A percentile compares a stretch with the other conserved stretches of the same genome.
Conservation (phyloP, 2,329 filamentous ascomycete genomes). For the Mollisia scopiformis region DNA sequence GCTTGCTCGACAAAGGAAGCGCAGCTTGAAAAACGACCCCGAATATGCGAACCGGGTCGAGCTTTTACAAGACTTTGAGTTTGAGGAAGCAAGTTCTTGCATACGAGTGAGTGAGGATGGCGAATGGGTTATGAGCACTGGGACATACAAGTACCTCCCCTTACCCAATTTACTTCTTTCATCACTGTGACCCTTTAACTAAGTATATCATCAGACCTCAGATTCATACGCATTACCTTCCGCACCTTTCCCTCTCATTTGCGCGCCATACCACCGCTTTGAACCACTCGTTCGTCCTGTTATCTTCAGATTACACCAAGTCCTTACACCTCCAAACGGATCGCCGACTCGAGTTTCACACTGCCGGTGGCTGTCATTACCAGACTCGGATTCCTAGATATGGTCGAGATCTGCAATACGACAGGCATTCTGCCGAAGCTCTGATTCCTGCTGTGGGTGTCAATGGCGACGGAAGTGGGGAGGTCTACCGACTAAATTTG, state of each 20-base stretch:
- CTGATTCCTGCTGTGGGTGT: constrained; percentile 87
- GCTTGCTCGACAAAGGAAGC: constrained; percentile 87
- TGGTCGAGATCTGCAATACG: constrained; percentile 86
- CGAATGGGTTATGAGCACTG: constrained; percentile 95
- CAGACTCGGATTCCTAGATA: constrained; percentile 89
- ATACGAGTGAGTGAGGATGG: constrained; percentile 92
- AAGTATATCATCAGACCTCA: no score
- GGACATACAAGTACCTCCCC: constrained; percentile 72
- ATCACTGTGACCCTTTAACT: no score
- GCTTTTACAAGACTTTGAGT: constrained; percentile 95
- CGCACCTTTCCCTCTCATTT: constrained; percentile 91
- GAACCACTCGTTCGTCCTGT: constrained; percentile 87
- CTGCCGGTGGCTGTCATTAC: constrained; percentile 84
- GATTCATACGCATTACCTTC: constrained; percentile 94
- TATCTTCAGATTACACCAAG: constrained; percentile 91
- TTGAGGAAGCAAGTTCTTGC: constrained; percentile 92
- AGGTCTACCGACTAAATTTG: constrained; percentile 90
- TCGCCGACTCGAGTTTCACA: constrained; percentile 91
- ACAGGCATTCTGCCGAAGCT: constrained; percentile 79
- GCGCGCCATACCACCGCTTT: constrained; percentile 88
- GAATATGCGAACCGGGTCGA: constrained; percentile 95
- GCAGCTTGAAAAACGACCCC: constrained; percentile 87
- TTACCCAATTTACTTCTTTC: no score
- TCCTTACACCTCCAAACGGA: constrained; percentile 92
- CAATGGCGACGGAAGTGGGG: constrained; percentile 82